phyloP scores from a whole-genome alignment of 2,329 filamentous ascomycete species.

The Verticillium longisporum region DNA sequence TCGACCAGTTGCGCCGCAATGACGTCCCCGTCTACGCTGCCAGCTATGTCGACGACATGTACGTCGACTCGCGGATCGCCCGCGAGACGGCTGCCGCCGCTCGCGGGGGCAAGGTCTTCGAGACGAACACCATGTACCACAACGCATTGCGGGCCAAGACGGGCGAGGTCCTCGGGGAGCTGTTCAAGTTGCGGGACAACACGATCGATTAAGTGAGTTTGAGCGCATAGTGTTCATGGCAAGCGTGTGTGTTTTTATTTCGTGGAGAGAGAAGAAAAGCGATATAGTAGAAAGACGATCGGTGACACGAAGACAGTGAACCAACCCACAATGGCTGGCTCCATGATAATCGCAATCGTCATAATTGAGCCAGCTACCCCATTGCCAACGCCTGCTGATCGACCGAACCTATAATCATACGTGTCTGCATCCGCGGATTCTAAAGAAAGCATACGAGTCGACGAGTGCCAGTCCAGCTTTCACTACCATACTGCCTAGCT shows the following conservation, averaged over 20 bases:
- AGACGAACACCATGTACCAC: conserved; percentile 85
- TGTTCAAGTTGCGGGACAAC: conserved; percentile 72
- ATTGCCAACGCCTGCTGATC: background rate
- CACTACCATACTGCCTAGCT: no score
- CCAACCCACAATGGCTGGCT: no score
- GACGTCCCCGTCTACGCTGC: conserved; percentile 81
- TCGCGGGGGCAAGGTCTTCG: conserved; percentile 69
- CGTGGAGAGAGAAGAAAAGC: background rate
- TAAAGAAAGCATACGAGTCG: no score
- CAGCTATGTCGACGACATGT: conserved; percentile 84
- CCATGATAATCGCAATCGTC: background rate
- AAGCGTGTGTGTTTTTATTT: background rate
- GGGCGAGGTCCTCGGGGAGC: conserved; percentile 67
- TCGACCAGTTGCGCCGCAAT: conserved; percentile 65
- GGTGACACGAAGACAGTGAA: no score
- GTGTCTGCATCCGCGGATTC: no score
- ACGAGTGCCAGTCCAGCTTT: no score
- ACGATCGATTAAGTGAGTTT: conserved; percentile 38
- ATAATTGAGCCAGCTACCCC: background rate
- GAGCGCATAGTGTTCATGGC: background rate
- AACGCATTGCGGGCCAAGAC: conserved; percentile 68
- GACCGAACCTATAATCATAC: no score
- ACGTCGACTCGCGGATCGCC: conserved; percentile 73
- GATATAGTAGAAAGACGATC: background rate
- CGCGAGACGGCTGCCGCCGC: conserved; percentile 68